phyloP scores from a whole-genome alignment of 106 monocot species.

The Iris macrosiphon region DNA sequence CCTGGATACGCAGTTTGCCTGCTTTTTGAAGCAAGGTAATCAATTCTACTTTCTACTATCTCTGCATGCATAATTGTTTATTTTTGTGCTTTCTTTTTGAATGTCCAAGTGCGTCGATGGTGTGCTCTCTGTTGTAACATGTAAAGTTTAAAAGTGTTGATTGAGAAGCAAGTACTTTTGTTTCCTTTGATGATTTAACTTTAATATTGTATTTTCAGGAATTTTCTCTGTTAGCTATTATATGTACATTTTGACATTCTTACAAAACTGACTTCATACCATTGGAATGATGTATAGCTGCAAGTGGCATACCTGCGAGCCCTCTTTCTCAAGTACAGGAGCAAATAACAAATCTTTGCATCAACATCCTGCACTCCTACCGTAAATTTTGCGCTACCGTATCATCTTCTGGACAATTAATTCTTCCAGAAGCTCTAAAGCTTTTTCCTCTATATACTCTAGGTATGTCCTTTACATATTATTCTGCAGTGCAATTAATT shows the following conservation, averaged over 20 bases:
- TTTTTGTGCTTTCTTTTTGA: background rate
- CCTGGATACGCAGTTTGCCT: slow-evolving; percentile 80
- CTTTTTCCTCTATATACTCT: slow-evolving; percentile 89
- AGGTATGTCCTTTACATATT: no score
- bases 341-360: slow-evolving; percentile 68
- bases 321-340: slow-evolving; percentile 75
- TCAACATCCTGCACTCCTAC: slow-evolving; percentile 77
- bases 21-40: slow-evolving; percentile 90
- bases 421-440: slow-evolving; percentile 93
- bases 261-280: no score
- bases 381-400: slow-evolving; percentile 92
- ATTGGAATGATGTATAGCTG: slow-evolving; percentile 83
- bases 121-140: no score
- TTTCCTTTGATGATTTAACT: no score
- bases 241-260: no score
- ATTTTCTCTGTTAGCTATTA: no score
- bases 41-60: background rate
- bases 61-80: background rate
- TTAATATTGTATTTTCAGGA: no score
- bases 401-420: slow-evolving; percentile 81
- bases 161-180: no score
- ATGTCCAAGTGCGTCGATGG: no score
- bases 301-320: slow-evolving; percentile 46
- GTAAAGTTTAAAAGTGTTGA: no score
- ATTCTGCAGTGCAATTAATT: no score